Evolutionary conservation across 495 filamentous ascomycete species (phyloP).

Genomic region (Podospora didyma): DNA sequence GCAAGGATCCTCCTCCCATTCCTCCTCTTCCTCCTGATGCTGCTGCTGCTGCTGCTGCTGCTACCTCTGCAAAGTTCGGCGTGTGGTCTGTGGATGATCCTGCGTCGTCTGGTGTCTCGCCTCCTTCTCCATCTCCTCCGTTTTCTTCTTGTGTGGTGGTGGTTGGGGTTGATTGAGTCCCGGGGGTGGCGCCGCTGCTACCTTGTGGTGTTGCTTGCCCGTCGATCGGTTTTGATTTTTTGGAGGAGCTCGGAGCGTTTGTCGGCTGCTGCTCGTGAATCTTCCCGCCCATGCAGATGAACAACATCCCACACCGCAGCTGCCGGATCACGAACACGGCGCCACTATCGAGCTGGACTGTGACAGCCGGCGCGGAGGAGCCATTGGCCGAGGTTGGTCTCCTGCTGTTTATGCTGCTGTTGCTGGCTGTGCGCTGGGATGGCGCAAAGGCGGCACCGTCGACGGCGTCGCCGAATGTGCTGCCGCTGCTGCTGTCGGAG

Average conservation of each 20-base stretch:
- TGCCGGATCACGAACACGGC: constrained; percentile 44
- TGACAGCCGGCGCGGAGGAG: constrained; percentile 26
- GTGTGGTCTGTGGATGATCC: background rate
- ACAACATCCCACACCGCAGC: constrained; percentile 47
- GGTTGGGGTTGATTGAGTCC: background rate
- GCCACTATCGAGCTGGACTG: constrained; percentile 43
- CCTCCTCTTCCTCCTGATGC: background rate
- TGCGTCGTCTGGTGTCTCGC: background rate
- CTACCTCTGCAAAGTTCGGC: too few relatives aligned
- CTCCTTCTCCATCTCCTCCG: background rate
- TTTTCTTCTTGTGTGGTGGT: background rate
- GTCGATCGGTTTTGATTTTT: too few relatives aligned
- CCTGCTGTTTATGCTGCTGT: background rate
- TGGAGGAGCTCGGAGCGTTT: too few relatives aligned
- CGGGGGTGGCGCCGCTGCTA: too few relatives aligned
- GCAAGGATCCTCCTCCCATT: background rate
- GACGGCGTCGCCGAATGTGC: background rate
- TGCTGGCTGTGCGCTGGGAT: constrained; percentile 6
- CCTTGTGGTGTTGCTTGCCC: too few relatives aligned
- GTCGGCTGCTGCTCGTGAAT: constrained; percentile 4
- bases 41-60: background rate
- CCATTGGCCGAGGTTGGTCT: background rate
- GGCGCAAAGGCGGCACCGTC: too few relatives aligned
- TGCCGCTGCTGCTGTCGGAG: constrained; percentile 3
- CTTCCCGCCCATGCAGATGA: constrained; percentile 47